These are phyloP conservation scores for Dimargaris xerosporica DNA, from an alignment of 192 early-diverging fungal genomes.

Conservation along the genomic window DNA sequence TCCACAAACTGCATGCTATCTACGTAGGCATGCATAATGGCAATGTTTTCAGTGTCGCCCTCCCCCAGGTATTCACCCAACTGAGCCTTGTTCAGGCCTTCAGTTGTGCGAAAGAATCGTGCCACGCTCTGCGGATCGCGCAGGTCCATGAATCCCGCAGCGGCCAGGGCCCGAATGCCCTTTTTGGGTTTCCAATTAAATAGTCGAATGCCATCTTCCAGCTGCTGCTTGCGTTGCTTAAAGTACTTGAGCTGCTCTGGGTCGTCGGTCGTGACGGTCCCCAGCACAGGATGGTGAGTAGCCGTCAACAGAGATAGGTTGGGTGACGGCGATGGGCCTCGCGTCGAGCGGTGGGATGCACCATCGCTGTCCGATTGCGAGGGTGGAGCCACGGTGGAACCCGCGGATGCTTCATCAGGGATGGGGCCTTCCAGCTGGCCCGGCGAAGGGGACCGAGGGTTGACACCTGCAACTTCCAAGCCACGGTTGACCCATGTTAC, in stretches of 20 bases:
- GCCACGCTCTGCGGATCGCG: constrained; percentile 60
- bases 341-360: constrained; percentile 13
- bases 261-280: constrained; percentile 43
- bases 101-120: constrained; percentile 51
- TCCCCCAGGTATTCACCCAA: constrained; percentile 91
- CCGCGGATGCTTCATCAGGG: not conserved
- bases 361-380: constrained; percentile 12
- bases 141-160: constrained; percentile 44
- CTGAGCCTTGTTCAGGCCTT: constrained; percentile 73
- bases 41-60: constrained; percentile 79
- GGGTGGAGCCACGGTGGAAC: not conserved
- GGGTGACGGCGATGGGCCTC: constrained; percentile 19
- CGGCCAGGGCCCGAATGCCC: constrained; percentile 62
- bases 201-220: constrained; percentile 57
- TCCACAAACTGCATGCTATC: constrained; percentile 71
- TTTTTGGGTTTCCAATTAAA: constrained; percentile 86
- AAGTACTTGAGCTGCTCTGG: constrained; percentile 68
- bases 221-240: constrained; percentile 73
- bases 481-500: constrained; percentile 34
- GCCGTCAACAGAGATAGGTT: constrained; percentile 6
- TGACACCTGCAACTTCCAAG: not conserved
- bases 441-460: not conserved
- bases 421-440: not conserved
- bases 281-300: constrained; percentile 6
- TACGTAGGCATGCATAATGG: constrained; percentile 95